These are phyloP conservation scores for Penicillium nucicola DNA, from an alignment of 495 filamentous ascomycete genomes.

Conservation along the genomic window DNA sequence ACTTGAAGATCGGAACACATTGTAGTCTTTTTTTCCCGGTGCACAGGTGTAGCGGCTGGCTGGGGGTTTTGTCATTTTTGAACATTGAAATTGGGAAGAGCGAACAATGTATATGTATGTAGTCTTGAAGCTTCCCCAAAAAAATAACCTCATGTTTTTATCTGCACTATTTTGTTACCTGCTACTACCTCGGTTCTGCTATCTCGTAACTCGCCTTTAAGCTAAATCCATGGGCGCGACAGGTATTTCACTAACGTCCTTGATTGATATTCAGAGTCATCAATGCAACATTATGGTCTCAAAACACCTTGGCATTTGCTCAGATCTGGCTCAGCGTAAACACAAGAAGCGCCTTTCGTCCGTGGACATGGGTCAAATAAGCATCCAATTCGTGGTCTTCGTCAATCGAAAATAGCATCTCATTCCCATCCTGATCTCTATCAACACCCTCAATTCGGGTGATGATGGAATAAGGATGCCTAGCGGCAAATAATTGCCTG, in stretches of 20 bases:
- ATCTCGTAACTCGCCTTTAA: no score
- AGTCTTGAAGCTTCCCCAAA: not conserved
- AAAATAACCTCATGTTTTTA: not conserved
- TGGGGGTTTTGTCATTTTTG: constrained; percentile 1
- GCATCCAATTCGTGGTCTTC: constrained; percentile 67
- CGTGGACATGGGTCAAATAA: constrained; percentile 62
- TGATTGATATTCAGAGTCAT: not conserved
- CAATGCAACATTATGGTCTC: not conserved
- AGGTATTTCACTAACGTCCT: not conserved
- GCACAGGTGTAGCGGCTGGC: constrained; percentile 7
- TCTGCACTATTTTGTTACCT: no score
- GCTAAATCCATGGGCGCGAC: no score
- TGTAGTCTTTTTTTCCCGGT: not conserved
- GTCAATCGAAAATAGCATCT: constrained; percentile 57
- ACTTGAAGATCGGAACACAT: constrained; percentile 8
- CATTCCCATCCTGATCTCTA: constrained; percentile 54
- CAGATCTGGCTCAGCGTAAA: constrained; percentile 39
- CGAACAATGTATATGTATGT: constrained; percentile 12
- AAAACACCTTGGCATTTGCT: constrained; percentile 4
- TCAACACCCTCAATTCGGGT: constrained; percentile 63
- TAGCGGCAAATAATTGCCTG: constrained; percentile 49
- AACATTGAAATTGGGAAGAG: constrained; percentile 11
- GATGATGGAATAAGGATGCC: constrained; percentile 54
- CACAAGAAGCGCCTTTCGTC: constrained; percentile 64
- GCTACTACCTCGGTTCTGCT: no score